Evolutionary conservation across 192 early-diverging fungal genomes (phyloP).

Genomic region (Cetraspora pellucida): DNA sequence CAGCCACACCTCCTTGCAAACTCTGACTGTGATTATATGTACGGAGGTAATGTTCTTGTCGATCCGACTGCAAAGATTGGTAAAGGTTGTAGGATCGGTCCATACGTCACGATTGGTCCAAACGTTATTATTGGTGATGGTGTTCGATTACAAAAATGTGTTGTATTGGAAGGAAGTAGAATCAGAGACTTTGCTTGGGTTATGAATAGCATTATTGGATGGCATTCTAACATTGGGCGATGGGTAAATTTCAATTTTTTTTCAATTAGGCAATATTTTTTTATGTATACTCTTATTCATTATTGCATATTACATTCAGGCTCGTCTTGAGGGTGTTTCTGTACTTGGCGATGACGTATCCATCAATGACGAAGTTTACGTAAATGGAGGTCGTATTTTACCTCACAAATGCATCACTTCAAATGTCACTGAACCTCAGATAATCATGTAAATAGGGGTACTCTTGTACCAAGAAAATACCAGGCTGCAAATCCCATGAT

Average conservation of each 20-base stretch:
- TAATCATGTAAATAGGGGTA: constrained; percentile 94
- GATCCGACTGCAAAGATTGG: constrained; percentile 92
- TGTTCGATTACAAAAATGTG: constrained; percentile 86
- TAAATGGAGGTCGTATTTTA: constrained; percentile 95
- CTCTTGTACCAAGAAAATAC: too few species aligned
- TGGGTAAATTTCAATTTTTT: constrained; percentile 61
- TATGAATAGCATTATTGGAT: constrained; percentile 89
- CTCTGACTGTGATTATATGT: constrained; percentile 66
- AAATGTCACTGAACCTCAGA: constrained; percentile 90
- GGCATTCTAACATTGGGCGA: constrained; percentile 92
- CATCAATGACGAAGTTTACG: constrained; percentile 88
- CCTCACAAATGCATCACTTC: constrained; percentile 92
- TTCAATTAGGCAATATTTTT: not conserved
- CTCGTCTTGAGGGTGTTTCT: constrained; percentile 90
- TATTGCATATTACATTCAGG: constrained; percentile 32
- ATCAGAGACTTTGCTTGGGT: constrained; percentile 94
- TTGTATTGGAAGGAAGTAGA: constrained; percentile 81
- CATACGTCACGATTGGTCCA: constrained; percentile 95
- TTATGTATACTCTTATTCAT: constrained; percentile 3
- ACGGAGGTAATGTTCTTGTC: constrained; percentile 89
- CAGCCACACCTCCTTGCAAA: constrained; percentile 72
- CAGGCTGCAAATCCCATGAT: too few species aligned
- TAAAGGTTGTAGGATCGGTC: constrained; percentile 95
- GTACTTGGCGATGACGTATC: constrained; percentile 98
- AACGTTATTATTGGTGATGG: constrained; percentile 90